Conservation (phyloP, 495 filamentous ascomycete species). For the Usnea hakonensis region DNA sequence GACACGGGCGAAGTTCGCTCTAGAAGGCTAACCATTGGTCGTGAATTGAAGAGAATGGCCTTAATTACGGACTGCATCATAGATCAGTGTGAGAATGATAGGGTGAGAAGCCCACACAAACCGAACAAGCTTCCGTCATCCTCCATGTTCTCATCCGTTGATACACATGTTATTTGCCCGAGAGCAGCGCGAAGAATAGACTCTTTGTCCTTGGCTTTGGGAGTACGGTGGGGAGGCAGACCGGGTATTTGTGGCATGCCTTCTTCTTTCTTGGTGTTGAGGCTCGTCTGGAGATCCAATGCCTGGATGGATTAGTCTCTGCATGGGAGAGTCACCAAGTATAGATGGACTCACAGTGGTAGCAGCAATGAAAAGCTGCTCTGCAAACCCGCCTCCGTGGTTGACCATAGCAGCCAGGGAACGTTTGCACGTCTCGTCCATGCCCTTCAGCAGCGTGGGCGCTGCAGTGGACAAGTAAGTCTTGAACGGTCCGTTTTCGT, state of each 20-base stretch:
- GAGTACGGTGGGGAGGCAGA: neutral
- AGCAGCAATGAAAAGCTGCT: conserved; percentile 12
- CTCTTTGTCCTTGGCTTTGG: neutral
- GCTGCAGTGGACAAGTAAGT: conserved; percentile 12
- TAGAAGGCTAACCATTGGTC: neutral
- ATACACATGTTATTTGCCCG: neutral
- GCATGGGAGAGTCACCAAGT: neutral
- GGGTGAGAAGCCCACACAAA: neutral
- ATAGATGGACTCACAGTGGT: conserved; percentile 5
- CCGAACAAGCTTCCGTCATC: neutral
- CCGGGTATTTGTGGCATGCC: neutral
- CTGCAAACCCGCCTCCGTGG: conserved; percentile 8
- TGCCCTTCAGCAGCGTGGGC: conserved; percentile 5
- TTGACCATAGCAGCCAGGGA: neutral
- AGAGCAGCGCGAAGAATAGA: neutral
- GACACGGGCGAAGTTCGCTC: neutral
- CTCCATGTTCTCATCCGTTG: neutral
- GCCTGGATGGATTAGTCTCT: neutral
- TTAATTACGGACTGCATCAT: neutral
- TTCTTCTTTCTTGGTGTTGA: neutral
- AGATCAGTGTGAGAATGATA: neutral
- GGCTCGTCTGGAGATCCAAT: neutral
- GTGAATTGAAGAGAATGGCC: neutral
- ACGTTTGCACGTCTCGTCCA: neutral
- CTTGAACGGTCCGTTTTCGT: conserved; percentile 11